Evolutionary conservation across 1,139 yeast genomes (phyloP).

Genomic region (Lodderomyces oxycetoniae): DNA sequence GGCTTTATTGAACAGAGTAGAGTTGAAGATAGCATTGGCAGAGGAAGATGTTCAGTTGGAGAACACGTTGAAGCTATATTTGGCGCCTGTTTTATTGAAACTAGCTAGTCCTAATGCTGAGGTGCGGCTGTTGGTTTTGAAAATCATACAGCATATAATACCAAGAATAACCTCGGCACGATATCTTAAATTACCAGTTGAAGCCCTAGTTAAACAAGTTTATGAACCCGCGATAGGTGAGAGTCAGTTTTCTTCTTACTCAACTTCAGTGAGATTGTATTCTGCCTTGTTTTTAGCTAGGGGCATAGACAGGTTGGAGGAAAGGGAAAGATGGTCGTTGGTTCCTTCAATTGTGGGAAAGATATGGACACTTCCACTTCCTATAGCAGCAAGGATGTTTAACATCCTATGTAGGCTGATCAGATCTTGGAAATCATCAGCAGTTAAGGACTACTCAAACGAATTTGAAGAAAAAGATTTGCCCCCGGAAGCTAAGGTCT

Average conservation of each 20-base stretch:
- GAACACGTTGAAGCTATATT: slow-evolving; percentile 53
- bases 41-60: slow-evolving; percentile 63
- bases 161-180: slow-evolving; percentile 63
- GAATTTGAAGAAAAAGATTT: slow-evolving; percentile 34
- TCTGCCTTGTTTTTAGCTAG: slow-evolving; percentile 62
- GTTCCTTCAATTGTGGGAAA: slow-evolving; percentile 48
- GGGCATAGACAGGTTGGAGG: slow-evolving; percentile 52
- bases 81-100: slow-evolving; percentile 76
- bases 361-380: slow-evolving; percentile 33
- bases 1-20: slow-evolving; percentile 67
- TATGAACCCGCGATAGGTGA: slow-evolving; percentile 42
- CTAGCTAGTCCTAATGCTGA: slow-evolving; percentile 64
- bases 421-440: slow-evolving; percentile 44
- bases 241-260: too few species aligned
- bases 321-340: slow-evolving; percentile 30
- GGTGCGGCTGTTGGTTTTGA: slow-evolving; percentile 67
- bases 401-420: slow-evolving; percentile 55
- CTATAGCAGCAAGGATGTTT: slow-evolving; percentile 57
- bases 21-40: slow-evolving; percentile 77
- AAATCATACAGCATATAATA: slow-evolving; percentile 61
- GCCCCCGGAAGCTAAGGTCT: too few species aligned
- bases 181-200: slow-evolving; percentile 55
- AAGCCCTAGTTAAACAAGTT: slow-evolving; percentile 59
- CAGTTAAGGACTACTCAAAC: slow-evolving; percentile 39
- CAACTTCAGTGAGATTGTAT: slow-evolving; percentile 56